Evolutionary conservation across 495 filamentous ascomycete species (phyloP), one percentile per base, ranked within the genome.

Genomic region (Talaromyces liani): DNA sequence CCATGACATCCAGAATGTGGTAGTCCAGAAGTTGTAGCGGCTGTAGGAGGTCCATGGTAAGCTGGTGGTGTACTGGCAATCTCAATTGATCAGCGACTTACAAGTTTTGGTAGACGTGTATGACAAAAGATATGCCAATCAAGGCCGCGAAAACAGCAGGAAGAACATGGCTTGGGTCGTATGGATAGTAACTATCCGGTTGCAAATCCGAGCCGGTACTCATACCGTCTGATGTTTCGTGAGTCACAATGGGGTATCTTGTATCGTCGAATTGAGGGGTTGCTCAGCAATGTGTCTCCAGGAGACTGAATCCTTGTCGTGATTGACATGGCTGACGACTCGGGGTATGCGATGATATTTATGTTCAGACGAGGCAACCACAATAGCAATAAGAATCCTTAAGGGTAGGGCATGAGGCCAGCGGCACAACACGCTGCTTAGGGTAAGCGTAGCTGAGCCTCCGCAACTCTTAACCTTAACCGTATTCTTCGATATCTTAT

Each of bases 1-100:
- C 71, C 72, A 82, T 60, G 71, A 70, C 67, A 79, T 72, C 63
- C 69, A 79, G 67, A 80, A 79, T 22, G 76, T 81, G 36, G 78
- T 65, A n/a, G 68, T 66, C 75, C 77, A 79, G 65, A 73, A 76
- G 36, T 66, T 65, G 55, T 79, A 81, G 64, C 63, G 70, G 45
- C 71, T 77, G 18, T 5, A 63, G 2, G 27, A 45, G 18, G 8
- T 6, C n/a, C 24, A 57, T 16, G 16, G 9, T 45, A 59, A 20
- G 25, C 39, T 6, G 22, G 25, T 6, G 22, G 25, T 58, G 24
- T 12, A 4, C 16, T 12, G 14, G 18, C 27, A 7, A 18, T 10
- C 14, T 22, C 3, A 45, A 10, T 4, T 29, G 29, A 36, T 2
- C 14, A 12, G 6, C 25, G 8, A 63, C 71, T 53, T 57, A 78